Base-by-base conservation (phyloP, 805 yeast species). In the Candida morakotiae region DNA sequence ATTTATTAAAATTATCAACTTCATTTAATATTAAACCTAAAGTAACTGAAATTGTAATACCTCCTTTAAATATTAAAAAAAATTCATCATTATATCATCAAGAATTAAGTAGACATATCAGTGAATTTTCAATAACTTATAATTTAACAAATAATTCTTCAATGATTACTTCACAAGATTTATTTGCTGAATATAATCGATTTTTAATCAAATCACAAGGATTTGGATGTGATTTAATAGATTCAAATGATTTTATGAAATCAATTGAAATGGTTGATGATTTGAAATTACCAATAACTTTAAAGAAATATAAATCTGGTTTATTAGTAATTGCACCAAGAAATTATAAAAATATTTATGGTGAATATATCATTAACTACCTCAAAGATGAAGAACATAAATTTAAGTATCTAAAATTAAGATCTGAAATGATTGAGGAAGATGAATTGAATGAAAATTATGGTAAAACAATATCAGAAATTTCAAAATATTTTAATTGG, bases 81-180 rank as follows among this genome's bases (percentile, higher is more conserved):
- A 49, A 44, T 2, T 60, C 68, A 5, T 39, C 52, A 10, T 47
- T 71, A n/a, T 75, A 73, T 42, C 60, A 73, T 20, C 77, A 78
- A 41, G 96, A 87, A 49, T 62, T 87, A 13, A 76, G 96, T 0
- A 70, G 95, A 37, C 89, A 87, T 50, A 53, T 91, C 2, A 80
- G 87, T 28, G 95, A 85, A 48, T 88, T 78, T 55, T 62, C 85
- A 43, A 50, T 51, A 5, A 58, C 43, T 26, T 51, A 43, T 30
- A 58, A 53, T 37, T 51, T 67, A 30, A 55, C 60, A 3, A 53
- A 48, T 30, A 34, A 43, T 4, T 57, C 67, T 3, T 56, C 70
- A 5, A 67, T 67, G 63, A 55, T 64, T 18, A 63, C 73, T 3
- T 40, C 57, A 1, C 71, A 62, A 40, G 73, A 67, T 38, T 44